A percentile compares a stretch with the other conserved stretches of the same genome.
These are phyloP conservation scores for Thalassiosira exigua DNA, from an alignment of 352 stramenopile species.

Conservation along the genomic window DNA sequence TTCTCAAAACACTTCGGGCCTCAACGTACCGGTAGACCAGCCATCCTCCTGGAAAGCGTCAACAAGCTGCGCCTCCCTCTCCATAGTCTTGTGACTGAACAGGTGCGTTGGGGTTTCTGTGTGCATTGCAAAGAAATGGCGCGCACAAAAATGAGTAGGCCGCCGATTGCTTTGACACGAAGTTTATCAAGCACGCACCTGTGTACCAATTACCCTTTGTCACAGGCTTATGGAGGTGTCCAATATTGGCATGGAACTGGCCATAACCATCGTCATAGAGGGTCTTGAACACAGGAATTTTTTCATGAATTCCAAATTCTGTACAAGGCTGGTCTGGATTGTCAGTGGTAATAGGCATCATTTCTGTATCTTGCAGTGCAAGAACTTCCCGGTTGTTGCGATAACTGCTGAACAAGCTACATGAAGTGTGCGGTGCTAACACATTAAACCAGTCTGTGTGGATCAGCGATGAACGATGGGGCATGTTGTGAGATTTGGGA, in stretches of 20 bases:
- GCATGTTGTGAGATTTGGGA: no score
- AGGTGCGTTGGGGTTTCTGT: slow-evolving; percentile 67
- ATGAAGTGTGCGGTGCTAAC: slow-evolving; percentile 62
- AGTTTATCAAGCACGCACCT: no score
- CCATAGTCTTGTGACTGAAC: slow-evolving; percentile 75
- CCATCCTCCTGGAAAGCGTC: slow-evolving; percentile 67
- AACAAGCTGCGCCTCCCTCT: slow-evolving; percentile 53
- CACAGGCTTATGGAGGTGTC: slow-evolving; percentile 73
- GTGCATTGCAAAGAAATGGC: no score
- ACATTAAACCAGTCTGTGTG: slow-evolving; percentile 61
- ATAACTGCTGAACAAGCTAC: slow-evolving; percentile 54
- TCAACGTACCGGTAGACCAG: slow-evolving; percentile 51
- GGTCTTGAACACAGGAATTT: slow-evolving; percentile 46
- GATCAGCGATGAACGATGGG: no score
- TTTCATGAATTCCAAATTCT: slow-evolving; percentile 64
- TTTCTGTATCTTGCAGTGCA: slow-evolving; percentile 41
- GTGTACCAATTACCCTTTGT: slow-evolving; percentile 62
- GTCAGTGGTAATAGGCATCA: slow-evolving; percentile 32
- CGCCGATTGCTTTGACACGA: no score
- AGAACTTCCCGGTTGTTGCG: slow-evolving; percentile 23
- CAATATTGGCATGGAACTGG: slow-evolving; percentile 66
- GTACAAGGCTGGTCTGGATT: slow-evolving; percentile 49
- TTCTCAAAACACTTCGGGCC: slow-evolving; percentile 9
- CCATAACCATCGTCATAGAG: slow-evolving; percentile 67
- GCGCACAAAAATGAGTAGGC: no score